Base-by-base conservation (phyloP, 768 basidiomycete genomes). In the Guyanaporus albipodus region DNA sequence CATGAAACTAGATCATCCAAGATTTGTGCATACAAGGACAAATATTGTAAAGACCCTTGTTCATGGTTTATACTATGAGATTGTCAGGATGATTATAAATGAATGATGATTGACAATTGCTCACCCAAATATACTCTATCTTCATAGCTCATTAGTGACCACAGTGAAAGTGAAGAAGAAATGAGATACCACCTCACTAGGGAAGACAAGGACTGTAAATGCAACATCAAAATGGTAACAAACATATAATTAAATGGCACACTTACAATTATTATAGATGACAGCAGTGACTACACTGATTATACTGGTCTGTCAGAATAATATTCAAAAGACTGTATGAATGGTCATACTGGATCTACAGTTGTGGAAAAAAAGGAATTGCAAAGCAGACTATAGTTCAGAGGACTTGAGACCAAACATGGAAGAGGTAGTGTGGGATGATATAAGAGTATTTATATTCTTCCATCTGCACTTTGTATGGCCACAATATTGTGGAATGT, bases 91-190 rank as follows among this genome's bases (percentile, higher is more conserved):
- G n/a, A 6, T 11, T 28, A 15, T 18, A 36, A 6, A 1, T n/a
- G 4, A 2, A 6, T 3, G 4, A 4, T 22, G 3, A 2, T n/a
- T 3, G 11, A 4, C 6, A 23, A 17, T 17, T 33, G 23, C 31
- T 33, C 8, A 46, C 45, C 45, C 45, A 46, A 11, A 46, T n/a
- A 4, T 46, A 39, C 4, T 39, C 23, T 8, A 46, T 27, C 45
- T 46, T 26, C 14, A 15, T 8, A 19, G 4, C 27, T 17, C 2
- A 12, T 44, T 18, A 44, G 26, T 10, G 1, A 32, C 1, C 27
- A 12, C 9, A 0, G 11, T 4, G 23, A 28, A 29, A 14, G 6
- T 4, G 1, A 7, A 2, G n/a, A 36, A 2, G 15, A 36, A 15
- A 44, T 12, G 8, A 9, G 7, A 21, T 36, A 36, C n/a, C n/a